Percentiles rank a stretch among this genome's conserved stretches.
Evolutionary conservation across 345 rosid genomes (phyloP).

Genomic region (Gossypium herbaceum): DNA sequence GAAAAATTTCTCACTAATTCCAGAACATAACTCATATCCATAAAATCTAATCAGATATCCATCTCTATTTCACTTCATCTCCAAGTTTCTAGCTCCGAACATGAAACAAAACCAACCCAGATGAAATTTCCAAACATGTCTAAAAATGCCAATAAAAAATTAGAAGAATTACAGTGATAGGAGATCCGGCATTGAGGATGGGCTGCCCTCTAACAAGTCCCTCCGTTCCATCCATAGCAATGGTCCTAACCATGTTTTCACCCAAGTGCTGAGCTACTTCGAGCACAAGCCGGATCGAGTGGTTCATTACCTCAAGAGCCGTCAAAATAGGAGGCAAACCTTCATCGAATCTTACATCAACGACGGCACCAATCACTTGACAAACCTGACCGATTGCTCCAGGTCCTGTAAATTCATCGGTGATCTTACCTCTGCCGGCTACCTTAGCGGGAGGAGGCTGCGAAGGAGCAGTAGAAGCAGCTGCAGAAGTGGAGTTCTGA

Average conservation of each 20-base stretch:
- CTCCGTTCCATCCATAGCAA: conserved; percentile 95
- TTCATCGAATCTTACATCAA: conserved; percentile 82
- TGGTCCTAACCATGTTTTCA: conserved; percentile 73
- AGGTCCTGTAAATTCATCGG: conserved; percentile 77
- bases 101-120: neutral
- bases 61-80: neutral
- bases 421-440: conserved; percentile 48
- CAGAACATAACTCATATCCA: neutral
- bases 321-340: conserved; percentile 96
- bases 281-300: conserved; percentile 66
- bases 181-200: conserved; percentile 86
- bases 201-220: conserved; percentile 78
- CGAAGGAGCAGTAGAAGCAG: conserved; percentile 38
- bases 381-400: conserved; percentile 90
- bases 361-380: conserved; percentile 95
- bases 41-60: neutral
- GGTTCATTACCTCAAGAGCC: conserved; percentile 76
- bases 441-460: conserved; percentile 31
- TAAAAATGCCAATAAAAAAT: neutral
- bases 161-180: conserved; percentile 56
- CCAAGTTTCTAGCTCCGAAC: neutral
- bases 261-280: conserved; percentile 99
- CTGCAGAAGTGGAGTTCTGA: conserved; percentile 58
- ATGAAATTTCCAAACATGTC: too few species aligned
- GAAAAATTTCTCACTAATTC: neutral